Evolutionary conservation across 495 filamentous ascomycete species (phyloP).

Genomic region (Podospora conica): DNA sequence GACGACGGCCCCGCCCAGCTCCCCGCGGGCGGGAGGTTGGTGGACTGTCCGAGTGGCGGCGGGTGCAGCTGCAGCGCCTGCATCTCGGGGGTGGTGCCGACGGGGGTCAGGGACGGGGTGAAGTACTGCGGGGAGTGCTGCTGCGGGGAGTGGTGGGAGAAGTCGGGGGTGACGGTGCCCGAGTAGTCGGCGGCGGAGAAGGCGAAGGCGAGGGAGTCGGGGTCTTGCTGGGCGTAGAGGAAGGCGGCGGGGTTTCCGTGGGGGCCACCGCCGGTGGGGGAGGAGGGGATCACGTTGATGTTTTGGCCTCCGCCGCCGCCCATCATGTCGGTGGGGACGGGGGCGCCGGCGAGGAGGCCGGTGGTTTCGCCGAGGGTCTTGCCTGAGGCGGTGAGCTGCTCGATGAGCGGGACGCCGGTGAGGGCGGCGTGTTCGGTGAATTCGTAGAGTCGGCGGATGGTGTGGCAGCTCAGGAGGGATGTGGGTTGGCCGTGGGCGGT

Average conservation of each 20-base stretch:
- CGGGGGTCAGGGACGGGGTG: not conserved
- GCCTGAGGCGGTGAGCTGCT: not conserved
- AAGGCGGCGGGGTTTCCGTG: not conserved
- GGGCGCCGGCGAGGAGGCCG: not conserved
- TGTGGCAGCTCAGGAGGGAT: not conserved
- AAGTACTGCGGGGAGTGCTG: not conserved
- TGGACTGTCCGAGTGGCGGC: not conserved
- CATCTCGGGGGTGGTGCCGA: not conserved
- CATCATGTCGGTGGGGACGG: not conserved
- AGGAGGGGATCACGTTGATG: not conserved
- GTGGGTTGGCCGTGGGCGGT: not conserved
- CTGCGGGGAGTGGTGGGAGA: not conserved
- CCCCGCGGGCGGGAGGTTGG: not conserved
- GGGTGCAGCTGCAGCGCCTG: not conserved
- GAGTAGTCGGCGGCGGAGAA: not conserved
- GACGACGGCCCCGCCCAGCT: not conserved
- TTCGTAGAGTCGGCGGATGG: not conserved
- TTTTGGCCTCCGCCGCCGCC: not conserved
- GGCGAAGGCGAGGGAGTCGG: not conserved
- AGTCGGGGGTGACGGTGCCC: not conserved
- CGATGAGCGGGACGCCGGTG: not conserved
- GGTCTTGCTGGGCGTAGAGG: not conserved
- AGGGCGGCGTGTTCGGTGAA: not conserved
- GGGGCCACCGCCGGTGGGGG: too few relatives aligned
- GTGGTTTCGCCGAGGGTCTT: not conserved